Evolutionary conservation across 306 rosid species (phyloP), one percentile per base, ranked within the genome.

Genomic region (Cicer judaicum): DNA sequence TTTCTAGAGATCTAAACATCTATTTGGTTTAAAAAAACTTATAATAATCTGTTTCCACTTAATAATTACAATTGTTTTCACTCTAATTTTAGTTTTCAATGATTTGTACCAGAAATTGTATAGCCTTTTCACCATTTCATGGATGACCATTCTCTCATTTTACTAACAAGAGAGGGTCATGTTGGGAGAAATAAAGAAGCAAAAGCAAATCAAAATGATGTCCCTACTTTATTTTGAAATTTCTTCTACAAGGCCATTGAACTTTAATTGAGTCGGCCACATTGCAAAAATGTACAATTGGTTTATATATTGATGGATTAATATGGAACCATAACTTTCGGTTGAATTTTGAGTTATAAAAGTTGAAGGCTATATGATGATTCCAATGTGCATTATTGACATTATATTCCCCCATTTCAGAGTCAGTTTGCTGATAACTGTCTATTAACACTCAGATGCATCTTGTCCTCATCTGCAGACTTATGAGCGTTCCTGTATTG

Each of bases 401-500:
- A 72, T 47, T 76, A 41, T 75, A 39, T 29, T 29, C 36, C 46
- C 61, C 18, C 5, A 76, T 76, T 66, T 54, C 40, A 50, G 43
- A 73, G 62, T 55, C 69, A 70, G 57, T 74, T 64, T 74, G 72
- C 63, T 57, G 73, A 68, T 52, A 42, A 62, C 41, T 70, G 64
- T 80, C 60, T 57, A 11, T 56, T 54, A 39, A 52, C 44, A 36
- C 79, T 49, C 65, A 80, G 39, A 80, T 14, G 11, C 16, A 72
- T 81, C 24, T 74, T 68, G 69, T 80, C 80, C 70, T 79, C 59
- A 39, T 74, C 63, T 86, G 90, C 84, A 95, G 99, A 95, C 99
- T 43, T 95, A 95, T 41, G 99, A 95, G 83, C 98, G 97, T 56
- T 79, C 91, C 71, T 95, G 92, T 80, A 95, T 95, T 34, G 98